phyloP scores from a whole-genome alignment of 202 grass and related monocot genomes.

The Elaeis oleifera region DNA sequence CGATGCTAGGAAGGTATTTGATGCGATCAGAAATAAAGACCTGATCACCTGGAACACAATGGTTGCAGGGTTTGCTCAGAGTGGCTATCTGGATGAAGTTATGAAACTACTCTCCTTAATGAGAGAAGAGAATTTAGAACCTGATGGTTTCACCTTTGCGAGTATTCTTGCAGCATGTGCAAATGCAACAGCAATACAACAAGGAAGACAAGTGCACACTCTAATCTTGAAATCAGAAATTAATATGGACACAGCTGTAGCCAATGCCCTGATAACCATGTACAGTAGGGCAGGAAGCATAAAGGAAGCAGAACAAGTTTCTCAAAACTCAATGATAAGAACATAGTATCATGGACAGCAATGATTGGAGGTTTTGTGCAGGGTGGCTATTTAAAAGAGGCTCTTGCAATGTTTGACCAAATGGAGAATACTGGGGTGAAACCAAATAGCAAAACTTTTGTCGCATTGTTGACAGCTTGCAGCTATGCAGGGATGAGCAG shows the following conservation, averaged over 20 bases:
- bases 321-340: conserved; percentile 4
- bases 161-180: conserved; percentile 22
- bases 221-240: conserved; percentile 20
- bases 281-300: conserved; percentile 20
- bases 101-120: conserved; percentile 9
- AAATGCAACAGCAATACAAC: conserved; percentile 14
- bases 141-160: conserved; percentile 20
- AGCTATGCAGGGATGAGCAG: conserved; percentile 24
- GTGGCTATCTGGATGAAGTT: conserved; percentile 15
- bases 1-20: conserved; percentile 23
- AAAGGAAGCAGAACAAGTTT: conserved; percentile 20
- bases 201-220: conserved; percentile 21
- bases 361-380: conserved; percentile 29
- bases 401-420: conserved; percentile 14
- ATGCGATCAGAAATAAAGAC: conserved; percentile 7
- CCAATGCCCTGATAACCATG: conserved; percentile 26
- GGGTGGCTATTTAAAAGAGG: conserved; percentile 13
- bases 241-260: conserved; percentile 13
- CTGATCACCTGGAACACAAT: conserved; percentile 26
- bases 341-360: conserved; percentile 20
- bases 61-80: conserved; percentile 7
- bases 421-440: conserved; percentile 14
- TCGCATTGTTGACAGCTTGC: conserved; percentile 15
- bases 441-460: conserved; percentile 23
- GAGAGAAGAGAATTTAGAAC: conserved; percentile 12